Percentiles rank a stretch among this genome's conserved stretches.
phyloP scores from a whole-genome alignment of 176 grass and related monocot species.

The Cenchrus purpureus region DNA sequence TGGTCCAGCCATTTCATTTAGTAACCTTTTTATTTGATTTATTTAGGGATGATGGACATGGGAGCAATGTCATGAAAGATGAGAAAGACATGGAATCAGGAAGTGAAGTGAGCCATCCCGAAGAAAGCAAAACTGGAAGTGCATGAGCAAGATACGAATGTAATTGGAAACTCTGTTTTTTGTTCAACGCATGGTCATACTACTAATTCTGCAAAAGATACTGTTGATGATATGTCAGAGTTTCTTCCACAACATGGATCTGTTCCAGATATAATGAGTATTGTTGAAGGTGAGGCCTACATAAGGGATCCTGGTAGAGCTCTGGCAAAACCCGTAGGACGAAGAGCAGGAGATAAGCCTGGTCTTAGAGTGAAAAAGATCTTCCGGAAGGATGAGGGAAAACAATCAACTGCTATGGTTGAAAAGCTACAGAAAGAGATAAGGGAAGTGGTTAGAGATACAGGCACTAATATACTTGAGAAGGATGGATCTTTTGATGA shows the following conservation, averaged over 20 bases:
- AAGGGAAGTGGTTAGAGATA: constrained; percentile 61
- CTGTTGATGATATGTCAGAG: constrained; percentile 43
- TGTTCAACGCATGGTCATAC: constrained; percentile 30
- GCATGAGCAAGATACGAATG: constrained; percentile 33
- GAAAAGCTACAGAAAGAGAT: constrained; percentile 89
- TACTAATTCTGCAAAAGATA: constrained; percentile 39
- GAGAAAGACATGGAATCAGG: constrained; percentile 19
- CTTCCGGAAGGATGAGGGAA: constrained; percentile 68
- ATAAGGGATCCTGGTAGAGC: constrained; percentile 61
- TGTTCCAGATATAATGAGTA: constrained; percentile 85
- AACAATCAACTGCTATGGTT: constrained; percentile 66
- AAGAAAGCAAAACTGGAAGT: constrained; percentile 60
- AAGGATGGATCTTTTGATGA: constrained; percentile 77
- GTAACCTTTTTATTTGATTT: constrained; percentile 32
- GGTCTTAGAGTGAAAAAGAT: constrained; percentile 93
- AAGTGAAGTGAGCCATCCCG: constrained; percentile 45
- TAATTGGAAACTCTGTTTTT: constrained; percentile 29
- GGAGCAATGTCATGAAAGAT: constrained; percentile 23
- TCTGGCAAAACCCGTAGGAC: constrained; percentile 51
- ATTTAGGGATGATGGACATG: constrained; percentile 47
- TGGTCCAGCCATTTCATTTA: constrained; percentile 18
- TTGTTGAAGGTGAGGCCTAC: constrained; percentile 62
- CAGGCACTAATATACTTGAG: constrained; percentile 46
- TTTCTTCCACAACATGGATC: constrained; percentile 40
- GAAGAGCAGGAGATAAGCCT: constrained; percentile 62